These are phyloP conservation scores for Flaveria floridana DNA, from an alignment of 140 eudicot species.

Conservation along the genomic window DNA sequence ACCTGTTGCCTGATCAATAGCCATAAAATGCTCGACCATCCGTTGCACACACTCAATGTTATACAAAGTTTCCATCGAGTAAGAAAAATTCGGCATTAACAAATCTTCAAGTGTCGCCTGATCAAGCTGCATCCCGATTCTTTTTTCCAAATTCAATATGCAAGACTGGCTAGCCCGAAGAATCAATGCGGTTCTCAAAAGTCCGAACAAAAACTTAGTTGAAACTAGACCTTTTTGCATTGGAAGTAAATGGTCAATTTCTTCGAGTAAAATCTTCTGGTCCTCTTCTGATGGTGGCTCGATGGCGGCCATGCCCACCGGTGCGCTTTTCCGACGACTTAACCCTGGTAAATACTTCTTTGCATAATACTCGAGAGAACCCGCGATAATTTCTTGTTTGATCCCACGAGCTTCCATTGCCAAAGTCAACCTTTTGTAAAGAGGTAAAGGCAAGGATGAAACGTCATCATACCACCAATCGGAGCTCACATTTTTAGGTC, in stretches of 20 bases:
- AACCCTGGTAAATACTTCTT: constrained; percentile 78
- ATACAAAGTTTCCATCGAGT: constrained; percentile 91
- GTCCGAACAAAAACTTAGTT: constrained; percentile 68
- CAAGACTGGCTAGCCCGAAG: constrained; percentile 55
- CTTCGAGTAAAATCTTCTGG: constrained; percentile 73
- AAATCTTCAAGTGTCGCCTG: constrained; percentile 91
- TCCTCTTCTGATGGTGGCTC: constrained; percentile 65
- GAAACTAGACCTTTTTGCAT: constrained; percentile 73
- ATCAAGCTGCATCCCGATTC: constrained; percentile 91
- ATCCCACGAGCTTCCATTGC: constrained; percentile 82
- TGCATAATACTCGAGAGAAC: constrained; percentile 67
- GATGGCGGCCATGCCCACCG: constrained; percentile 34
- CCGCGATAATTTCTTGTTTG: constrained; percentile 70
- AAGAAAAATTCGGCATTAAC: constrained; percentile 80
- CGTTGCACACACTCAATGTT: constrained; percentile 86
- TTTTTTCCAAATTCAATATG: constrained; percentile 69
- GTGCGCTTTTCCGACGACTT: constrained; percentile 59
- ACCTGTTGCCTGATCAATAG: constrained; percentile 73
- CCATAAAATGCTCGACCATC: constrained; percentile 81
- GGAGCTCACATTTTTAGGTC: constrained; percentile 60
- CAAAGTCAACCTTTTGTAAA: constrained; percentile 70
- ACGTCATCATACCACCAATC: constrained; percentile 99
- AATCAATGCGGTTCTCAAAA: constrained; percentile 72
- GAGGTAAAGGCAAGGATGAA: constrained; percentile 61
- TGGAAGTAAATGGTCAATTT: constrained; percentile 71